These are phyloP conservation scores for Quercus ilex DNA, from an alignment of 306 rosid genomes.

Conservation along the genomic window DNA sequence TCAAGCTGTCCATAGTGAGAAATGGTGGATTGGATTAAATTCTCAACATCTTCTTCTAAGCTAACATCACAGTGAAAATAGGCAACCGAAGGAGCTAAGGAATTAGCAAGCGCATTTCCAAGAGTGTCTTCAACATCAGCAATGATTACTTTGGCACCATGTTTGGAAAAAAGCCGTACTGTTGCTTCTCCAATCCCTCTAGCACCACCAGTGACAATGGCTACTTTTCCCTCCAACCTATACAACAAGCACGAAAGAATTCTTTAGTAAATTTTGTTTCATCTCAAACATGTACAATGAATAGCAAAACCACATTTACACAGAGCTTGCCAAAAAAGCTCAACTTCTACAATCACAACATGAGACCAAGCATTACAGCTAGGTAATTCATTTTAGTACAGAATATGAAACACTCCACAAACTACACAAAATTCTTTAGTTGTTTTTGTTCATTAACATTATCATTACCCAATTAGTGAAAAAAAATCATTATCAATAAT, in stretches of 20 bases:
- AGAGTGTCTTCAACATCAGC: conserved; percentile 64
- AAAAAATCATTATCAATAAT: too few species aligned
- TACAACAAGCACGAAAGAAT: neutral
- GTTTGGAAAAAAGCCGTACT: conserved; percentile 56
- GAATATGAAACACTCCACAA: neutral
- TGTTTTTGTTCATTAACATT: neutral
- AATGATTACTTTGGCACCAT: conserved; percentile 78
- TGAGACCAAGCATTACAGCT: too few species aligned
- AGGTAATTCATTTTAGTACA: too few species aligned
- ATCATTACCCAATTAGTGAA: too few species aligned
- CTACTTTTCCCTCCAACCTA: conserved; percentile 87
- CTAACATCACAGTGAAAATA: conserved; percentile 74
- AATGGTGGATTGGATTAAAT: conserved; percentile 39
- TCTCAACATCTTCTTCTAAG: conserved; percentile 60
- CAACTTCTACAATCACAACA: too few species aligned
- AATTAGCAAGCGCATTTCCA: conserved; percentile 49
- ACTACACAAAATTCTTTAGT: neutral
- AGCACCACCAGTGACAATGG: conserved; percentile 80
- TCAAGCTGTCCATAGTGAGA: conserved; percentile 63
- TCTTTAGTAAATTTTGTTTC: neutral
- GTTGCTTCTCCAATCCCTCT: conserved; percentile 89
- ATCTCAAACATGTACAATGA: too few species aligned
- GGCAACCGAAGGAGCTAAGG: conserved; percentile 49
- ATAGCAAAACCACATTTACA: too few species aligned
- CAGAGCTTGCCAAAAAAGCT: too few species aligned